phyloP scores from a whole-genome alignment of 2,329 filamentous ascomycete genomes.

The Colletotrichum melonis region DNA sequence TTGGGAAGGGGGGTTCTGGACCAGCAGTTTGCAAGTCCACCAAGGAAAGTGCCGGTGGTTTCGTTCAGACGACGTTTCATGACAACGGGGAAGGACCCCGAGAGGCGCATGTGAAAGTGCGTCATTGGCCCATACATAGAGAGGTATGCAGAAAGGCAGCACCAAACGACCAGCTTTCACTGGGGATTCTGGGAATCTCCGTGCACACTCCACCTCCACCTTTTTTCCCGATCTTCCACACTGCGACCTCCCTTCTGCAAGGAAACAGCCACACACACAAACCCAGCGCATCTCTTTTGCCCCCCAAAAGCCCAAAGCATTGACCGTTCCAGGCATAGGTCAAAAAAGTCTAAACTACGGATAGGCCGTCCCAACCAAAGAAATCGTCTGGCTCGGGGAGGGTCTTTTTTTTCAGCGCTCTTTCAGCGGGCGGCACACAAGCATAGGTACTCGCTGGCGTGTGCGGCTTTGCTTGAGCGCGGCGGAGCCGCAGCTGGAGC shows the following conservation, averaged over 20 bases:
- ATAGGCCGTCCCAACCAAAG: constrained; percentile 20
- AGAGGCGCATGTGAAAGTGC: constrained; percentile 33
- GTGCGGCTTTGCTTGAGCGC: background rate
- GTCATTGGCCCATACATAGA: constrained; percentile 26
- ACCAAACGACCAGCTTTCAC: constrained; percentile 11
- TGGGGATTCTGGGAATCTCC: constrained; percentile 9
- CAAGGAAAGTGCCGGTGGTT: constrained; percentile 1
- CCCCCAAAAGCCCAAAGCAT: constrained; percentile 4
- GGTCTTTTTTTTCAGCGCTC: background rate
- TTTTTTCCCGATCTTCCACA: constrained; percentile 12
- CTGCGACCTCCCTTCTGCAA: constrained; percentile 15
- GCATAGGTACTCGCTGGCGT: background rate
- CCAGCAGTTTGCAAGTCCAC: background rate
- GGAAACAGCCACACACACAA: constrained; percentile 17
- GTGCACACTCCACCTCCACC: constrained; percentile 35
- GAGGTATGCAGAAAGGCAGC: background rate
- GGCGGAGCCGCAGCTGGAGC: background rate
- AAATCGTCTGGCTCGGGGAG: constrained; percentile 7
- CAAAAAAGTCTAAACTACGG: constrained; percentile 6
- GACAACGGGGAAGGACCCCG: constrained; percentile 11
- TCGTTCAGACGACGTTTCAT: constrained; percentile 30
- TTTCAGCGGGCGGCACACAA: background rate
- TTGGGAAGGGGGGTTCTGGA: background rate
- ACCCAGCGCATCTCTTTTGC: background rate
- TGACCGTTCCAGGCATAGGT: constrained; percentile 14